phyloP scores from a whole-genome alignment of 495 filamentous ascomycete genomes.

The Chaetomidium leptoderma region DNA sequence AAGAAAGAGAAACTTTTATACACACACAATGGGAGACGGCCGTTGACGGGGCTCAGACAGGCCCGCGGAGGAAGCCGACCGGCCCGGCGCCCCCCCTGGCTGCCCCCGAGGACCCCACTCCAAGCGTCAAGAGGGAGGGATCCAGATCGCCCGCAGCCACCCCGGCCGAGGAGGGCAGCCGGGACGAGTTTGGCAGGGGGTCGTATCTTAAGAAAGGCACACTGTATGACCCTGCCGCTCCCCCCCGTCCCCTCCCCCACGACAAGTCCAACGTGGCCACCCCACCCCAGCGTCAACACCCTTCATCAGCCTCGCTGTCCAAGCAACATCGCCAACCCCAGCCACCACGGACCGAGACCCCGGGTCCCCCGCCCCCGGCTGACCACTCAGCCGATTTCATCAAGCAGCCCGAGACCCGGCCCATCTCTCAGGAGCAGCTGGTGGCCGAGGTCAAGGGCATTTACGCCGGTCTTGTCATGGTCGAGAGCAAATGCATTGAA shows the following conservation, averaged over 20 bases:
- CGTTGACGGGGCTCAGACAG: too few species aligned
- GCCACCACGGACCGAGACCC: background rate
- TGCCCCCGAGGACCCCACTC: constrained; percentile 2
- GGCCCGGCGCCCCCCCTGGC: too few species aligned
- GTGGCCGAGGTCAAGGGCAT: constrained; percentile 68
- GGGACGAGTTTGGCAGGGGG: constrained; percentile 32
- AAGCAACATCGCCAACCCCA: constrained; percentile 13
- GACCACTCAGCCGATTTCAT: constrained; percentile 31
- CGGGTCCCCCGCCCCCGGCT: background rate
- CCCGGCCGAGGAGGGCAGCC: constrained; percentile 19
- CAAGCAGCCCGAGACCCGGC: constrained; percentile 58
- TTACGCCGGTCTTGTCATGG: constrained; percentile 71
- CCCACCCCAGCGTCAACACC: constrained; percentile 15
- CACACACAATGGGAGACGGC: too few species aligned
- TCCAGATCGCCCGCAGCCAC: constrained; percentile 14
- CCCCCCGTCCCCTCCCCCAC: constrained; percentile 22
- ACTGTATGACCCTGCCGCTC: constrained; percentile 27
- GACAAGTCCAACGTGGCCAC: constrained; percentile 29
- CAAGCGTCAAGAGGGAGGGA: constrained; percentile 16
- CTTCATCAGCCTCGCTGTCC: constrained; percentile 11
- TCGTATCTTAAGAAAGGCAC: constrained; percentile 31
- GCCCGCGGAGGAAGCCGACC: too few species aligned
- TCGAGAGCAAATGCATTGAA: constrained; percentile 74
- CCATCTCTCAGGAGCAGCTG: constrained; percentile 72
- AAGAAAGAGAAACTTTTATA: too few species aligned